Base-by-base conservation (phyloP, 202 grass and related monocot species). In the Carex arenaria region DNA sequence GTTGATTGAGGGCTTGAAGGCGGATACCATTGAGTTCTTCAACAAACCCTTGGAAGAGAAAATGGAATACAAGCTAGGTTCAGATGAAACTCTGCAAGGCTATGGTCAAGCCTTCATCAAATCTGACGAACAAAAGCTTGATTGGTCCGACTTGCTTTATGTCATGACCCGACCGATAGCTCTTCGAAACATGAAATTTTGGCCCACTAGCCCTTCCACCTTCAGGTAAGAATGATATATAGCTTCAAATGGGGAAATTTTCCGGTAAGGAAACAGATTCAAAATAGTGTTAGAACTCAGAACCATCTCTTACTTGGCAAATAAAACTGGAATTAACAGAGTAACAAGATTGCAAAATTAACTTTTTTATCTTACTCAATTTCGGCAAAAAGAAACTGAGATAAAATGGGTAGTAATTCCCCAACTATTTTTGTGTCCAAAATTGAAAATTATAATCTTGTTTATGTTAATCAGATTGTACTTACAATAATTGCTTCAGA, bases 61-160 rank as follows among this genome's bases (percentile, higher is more conserved):
- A 82, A 87, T 76, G 60, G 54, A 0, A 13, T 86, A 77, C 53
- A 69, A 88, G 0, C 67, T 87, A 83, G 38, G 63, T 12, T 71
- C 86, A 1, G 56, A 66, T 26, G 13, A 77, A 10, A 79, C 6
- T 52, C 52, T 97, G 8, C 78, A 97, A 77, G 94, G 91, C n/a
- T 97, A 90, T 82, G 93, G 93, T 64, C 93, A 96, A 45, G 43
- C 52, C 26, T 96, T 93, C 7, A 63, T 96, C 5, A 9, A 86
- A 2, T 93, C 93, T 0, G 59, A 94, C 12, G 73, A 90, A 3
- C 91, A 97, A 52, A 92, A 94, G 38, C 84, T 97, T 22, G 94
- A 97, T 38, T 94, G 94, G 90, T 88, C 51, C 1, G 94, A 94
- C 72, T 64, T 94, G 72, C 51, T 94, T 47, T 92, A 38, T 70